Base-by-base conservation (phyloP, 2,329 filamentous ascomycete species). In the Waltergamsia citrina region DNA sequence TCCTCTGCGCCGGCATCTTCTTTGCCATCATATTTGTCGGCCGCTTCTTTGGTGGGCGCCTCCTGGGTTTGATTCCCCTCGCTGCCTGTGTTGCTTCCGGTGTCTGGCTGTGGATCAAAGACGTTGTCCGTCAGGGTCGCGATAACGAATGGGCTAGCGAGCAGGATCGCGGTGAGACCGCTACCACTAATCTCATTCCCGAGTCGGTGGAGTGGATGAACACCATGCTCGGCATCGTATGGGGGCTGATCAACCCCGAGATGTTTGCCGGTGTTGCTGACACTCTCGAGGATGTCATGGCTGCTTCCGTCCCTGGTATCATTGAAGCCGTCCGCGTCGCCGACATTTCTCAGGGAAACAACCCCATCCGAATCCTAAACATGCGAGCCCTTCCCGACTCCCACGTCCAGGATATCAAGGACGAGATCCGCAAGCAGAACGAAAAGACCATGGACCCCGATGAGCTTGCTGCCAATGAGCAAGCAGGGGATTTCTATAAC, bases 131-230 rank as follows among this genome's bases (percentile, higher is more conserved):
- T 11, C 86, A 82, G 50, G 88, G 90, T 3, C 67, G 86, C 22
- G 83, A 88, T 38, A 68, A 80, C 28, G 90, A 95, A 54, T 96
- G 90, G 90, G 73, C 79, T 5, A 86, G 81, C 41, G 90, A 96
- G 56, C 78, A 88, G 59, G 74, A 80, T 35, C 76, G 90, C 38
- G 90, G 90, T 4, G 73, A 92, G 60, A 87, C 78, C 55, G 86
- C 90, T 2, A 86, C 84, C 3, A 78, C 81, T 20, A 95, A 95
- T 48, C 65, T 96, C 19, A 81, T 96, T 6, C 90, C 90, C 0
- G 90, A 95, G 59, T 93, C 85, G 1, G 88, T 94, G 6, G 82
- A 88, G 41, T 96, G 92, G 92, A 81, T 98, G 73, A 98, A 98
- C 54, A 88, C 85, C 0, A 74, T 92, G 33, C 59, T 96, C 4